Conservation (phyloP, 1,284 basidiomycete genomes). For the Boletus smithii region DNA sequence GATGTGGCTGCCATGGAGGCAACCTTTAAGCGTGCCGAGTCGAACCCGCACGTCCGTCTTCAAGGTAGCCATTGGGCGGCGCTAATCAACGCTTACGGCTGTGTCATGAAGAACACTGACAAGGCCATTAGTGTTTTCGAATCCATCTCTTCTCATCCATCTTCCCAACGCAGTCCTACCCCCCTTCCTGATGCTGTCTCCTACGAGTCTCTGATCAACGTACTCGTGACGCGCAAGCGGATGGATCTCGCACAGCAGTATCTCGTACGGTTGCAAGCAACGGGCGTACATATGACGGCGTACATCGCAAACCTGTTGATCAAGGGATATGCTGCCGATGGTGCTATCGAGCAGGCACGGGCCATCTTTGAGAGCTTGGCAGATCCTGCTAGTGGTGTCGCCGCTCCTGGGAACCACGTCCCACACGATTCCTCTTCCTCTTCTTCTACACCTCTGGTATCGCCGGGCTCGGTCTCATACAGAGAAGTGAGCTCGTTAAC, state of each 20-base stretch:
- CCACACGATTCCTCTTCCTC: slow-evolving; percentile 49
- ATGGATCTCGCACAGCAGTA: slow-evolving; percentile 78
- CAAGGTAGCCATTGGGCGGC: slow-evolving; percentile 91
- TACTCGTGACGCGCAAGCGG: slow-evolving; percentile 76
- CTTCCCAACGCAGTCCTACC: slow-evolving; percentile 33
- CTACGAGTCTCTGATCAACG: slow-evolving; percentile 90
- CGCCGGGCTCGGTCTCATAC: slow-evolving; percentile 65
- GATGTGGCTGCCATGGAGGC: slow-evolving; percentile 75
- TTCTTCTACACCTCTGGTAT: slow-evolving; percentile 11
- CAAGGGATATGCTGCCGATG: slow-evolving; percentile 77
- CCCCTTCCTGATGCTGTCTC: slow-evolving; percentile 76
- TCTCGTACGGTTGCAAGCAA: slow-evolving; percentile 57
- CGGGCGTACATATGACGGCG: slow-evolving; percentile 85
- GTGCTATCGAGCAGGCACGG: slow-evolving; percentile 69
- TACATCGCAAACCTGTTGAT: slow-evolving; percentile 95
- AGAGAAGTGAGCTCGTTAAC: slow-evolving; percentile 69
- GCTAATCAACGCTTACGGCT: slow-evolving; percentile 89
- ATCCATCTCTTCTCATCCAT: slow-evolving; percentile 58
- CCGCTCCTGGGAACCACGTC: slow-evolving; percentile 86
- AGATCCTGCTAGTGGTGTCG: slow-evolving; percentile 86
- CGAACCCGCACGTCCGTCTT: slow-evolving; percentile 54
- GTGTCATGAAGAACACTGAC: slow-evolving; percentile 74
- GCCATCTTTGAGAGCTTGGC: slow-evolving; percentile 80
- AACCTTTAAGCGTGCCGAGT: slow-evolving; percentile 63
- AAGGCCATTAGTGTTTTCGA: slow-evolving; percentile 80